Evolutionary conservation across 768 basidiomycete species (phyloP), one percentile per base, ranked within the genome.

Genomic region (Trametopsis cervina): DNA sequence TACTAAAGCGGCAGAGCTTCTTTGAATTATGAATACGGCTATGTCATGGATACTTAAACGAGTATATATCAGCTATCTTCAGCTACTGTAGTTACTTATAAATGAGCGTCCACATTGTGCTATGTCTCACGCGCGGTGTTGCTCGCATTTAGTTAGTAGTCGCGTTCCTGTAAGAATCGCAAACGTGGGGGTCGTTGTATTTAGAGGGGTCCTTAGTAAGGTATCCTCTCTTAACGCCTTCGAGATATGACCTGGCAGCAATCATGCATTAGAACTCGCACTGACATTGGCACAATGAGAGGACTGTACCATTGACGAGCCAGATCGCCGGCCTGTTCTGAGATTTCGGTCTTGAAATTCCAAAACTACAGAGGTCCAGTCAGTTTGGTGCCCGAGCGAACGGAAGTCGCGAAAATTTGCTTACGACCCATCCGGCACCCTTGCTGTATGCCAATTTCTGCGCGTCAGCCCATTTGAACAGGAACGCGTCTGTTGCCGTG

Each of bases 311-410:
- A 85, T 66, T 85, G 76, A 12, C 82, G 67, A 22, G 75, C 72
- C n/a, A 72, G 62, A 52, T 71, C 69, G 5, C 76, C 80, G 3
- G 77, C 75, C 22, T 65, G 49, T 1, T 47, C 45, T 1, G 80
- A 82, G 33, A 64, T 73, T 62, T 88, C 86, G 4, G 80, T 69
- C 57, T 82, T 85, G 70, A 88, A 87, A 63, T 78, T 85, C 85
- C 85, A 88, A 61, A 71, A 81, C 78, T 77, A 36, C 23, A 20
- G 4, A 44, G 10, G 1, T 22, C 25, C 11, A 23, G 23, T 18
- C 17, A 35, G 33, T 47, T 12, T 13, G 29, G 40, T 33, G 13
- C 12, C 36, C 36, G 4, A 49, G 25, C 35, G 42, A 23, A 2
- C 24, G 23, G 24, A 10, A 35, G n/a, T 29, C 13, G 35, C 24